Percentiles rank a stretch among this genome's conserved stretches.
Evolutionary conservation across 352 stramenopile genomes (phyloP).

Genomic region (Globisporangium spinosum): DNA sequence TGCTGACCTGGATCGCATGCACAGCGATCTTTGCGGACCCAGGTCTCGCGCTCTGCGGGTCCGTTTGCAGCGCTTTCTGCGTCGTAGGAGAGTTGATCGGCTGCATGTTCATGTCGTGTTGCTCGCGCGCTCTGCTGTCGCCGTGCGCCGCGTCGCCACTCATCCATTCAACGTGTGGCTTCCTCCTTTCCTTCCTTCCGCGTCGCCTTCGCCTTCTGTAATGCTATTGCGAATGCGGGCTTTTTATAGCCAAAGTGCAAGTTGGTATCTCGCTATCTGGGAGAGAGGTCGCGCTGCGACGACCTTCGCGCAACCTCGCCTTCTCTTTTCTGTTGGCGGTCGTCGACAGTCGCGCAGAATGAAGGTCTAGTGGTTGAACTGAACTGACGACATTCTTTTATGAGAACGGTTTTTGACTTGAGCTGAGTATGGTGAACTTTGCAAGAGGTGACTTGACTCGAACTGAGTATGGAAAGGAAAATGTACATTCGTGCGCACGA

Average conservation of each 20-base stretch:
- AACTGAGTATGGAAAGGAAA: too few species aligned
- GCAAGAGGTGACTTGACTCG: neutral
- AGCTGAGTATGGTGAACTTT: neutral
- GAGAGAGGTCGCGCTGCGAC: neutral
- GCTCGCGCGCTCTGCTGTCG: neutral
- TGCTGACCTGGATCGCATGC: neutral
- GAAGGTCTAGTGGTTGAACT: slow-evolving; percentile 6
- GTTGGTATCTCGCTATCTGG: neutral
- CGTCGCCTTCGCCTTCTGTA: neutral
- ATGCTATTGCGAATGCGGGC: neutral
- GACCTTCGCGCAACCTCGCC: slow-evolving; percentile 13
- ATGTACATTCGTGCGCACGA: neutral
- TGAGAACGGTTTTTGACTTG: neutral
- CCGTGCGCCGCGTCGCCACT: slow-evolving; percentile 2
- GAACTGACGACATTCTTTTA: too few species aligned
- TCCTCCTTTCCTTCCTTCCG: too few species aligned
- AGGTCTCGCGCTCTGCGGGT: slow-evolving; percentile 3
- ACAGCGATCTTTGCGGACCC: slow-evolving; percentile 2
- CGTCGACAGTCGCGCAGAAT: slow-evolving; percentile 8
- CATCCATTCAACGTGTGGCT: slow-evolving; percentile 4
- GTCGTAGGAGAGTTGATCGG: neutral
- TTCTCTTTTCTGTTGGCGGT: neutral
- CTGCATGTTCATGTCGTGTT: neutral
- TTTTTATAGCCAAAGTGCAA: slow-evolving; percentile 14
- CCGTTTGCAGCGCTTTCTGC: slow-evolving; percentile 9